Evolutionary conservation across 2,329 filamentous ascomycete genomes (phyloP).

Genomic region (Aureobasidium pullulans): DNA sequence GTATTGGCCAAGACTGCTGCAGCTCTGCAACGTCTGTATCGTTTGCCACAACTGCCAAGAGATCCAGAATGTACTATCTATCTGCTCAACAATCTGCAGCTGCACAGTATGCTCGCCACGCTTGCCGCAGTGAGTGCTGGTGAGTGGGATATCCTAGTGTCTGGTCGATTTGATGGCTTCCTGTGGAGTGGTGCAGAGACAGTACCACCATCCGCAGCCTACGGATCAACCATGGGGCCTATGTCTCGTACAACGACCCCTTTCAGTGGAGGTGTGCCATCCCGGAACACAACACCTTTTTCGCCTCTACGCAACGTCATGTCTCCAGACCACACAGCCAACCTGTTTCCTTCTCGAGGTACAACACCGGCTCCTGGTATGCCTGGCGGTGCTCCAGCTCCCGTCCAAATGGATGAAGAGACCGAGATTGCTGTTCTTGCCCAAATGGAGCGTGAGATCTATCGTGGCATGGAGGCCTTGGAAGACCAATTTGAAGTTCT

Average conservation of each 20-base stretch:
- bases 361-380: conserved; percentile 26
- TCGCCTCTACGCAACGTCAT: conserved; percentile 24
- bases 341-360: conserved; percentile 27
- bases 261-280: conserved; percentile 46
- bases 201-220: conserved; percentile 27
- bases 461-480: conserved; percentile 84
- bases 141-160: conserved; percentile 96
- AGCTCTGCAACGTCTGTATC: conserved; percentile 79
- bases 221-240: conserved; percentile 31
- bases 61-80: conserved; percentile 83
- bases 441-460: conserved; percentile 89
- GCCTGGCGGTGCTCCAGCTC: conserved; percentile 39
- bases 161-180: conserved; percentile 91
- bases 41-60: conserved; percentile 63
- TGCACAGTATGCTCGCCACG: conserved; percentile 82
- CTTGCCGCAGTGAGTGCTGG: conserved; percentile 78
- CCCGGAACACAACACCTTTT: conserved; percentile 44
- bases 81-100: conserved; percentile 70
- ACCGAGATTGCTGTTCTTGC: conserved; percentile 83
- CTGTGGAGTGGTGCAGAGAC: conserved; percentile 82
- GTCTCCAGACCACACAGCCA: conserved; percentile 16
- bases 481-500: conserved; percentile 90
- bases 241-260: conserved; percentile 42
- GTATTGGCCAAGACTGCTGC: conserved; percentile 67
- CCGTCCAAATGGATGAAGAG: conserved; percentile 87